phyloP scores from a whole-genome alignment of 2,329 filamentous ascomycete genomes.

The Rhexocercosporidium sp. region DNA sequence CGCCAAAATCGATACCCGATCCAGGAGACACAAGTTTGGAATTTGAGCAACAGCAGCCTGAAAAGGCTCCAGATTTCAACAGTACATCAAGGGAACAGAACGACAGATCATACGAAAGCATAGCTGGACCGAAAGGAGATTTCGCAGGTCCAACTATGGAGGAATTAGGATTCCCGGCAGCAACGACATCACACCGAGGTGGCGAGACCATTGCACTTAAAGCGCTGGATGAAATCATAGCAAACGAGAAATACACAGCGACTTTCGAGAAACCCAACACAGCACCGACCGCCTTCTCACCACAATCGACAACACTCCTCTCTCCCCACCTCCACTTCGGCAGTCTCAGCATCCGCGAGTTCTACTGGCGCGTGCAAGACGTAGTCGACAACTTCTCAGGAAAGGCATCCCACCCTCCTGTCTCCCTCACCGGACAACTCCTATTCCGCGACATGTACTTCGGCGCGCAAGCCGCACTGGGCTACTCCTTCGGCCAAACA shows the following conservation, averaged over 20 bases:
- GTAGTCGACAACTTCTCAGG: constrained; percentile 61
- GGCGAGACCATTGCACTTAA: constrained; percentile 71
- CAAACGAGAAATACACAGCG: constrained; percentile 68
- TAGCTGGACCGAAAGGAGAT: constrained; percentile 71
- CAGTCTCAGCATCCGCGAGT: constrained; percentile 69
- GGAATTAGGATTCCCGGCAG: constrained; percentile 72
- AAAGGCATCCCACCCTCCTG: constrained; percentile 60
- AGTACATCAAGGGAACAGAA: constrained; percentile 54
- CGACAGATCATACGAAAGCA: constrained; percentile 62
- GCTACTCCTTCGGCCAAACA: constrained; percentile 67
- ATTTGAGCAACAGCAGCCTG: constrained; percentile 61
- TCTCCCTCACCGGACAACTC: constrained; percentile 74
- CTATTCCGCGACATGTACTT: constrained; percentile 87
- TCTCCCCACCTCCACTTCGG: constrained; percentile 79
- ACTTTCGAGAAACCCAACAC: constrained; percentile 80
- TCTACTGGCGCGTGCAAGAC: constrained; percentile 74
- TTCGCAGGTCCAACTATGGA: constrained; percentile 74
- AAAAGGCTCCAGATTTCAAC: constrained; percentile 64
- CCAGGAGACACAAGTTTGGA: constrained; percentile 66
- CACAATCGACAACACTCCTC: constrained; percentile 74
- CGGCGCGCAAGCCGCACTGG: constrained; percentile 72
- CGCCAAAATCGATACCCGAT: constrained; percentile 65
- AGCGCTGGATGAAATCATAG: constrained; percentile 62
- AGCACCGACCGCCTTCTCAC: constrained; percentile 74
- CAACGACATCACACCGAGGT: constrained; percentile 70